Evolutionary conservation across 768 basidiomycete genomes (phyloP), one percentile per base, ranked within the genome.

Genomic region (Royoungia palumana): DNA sequence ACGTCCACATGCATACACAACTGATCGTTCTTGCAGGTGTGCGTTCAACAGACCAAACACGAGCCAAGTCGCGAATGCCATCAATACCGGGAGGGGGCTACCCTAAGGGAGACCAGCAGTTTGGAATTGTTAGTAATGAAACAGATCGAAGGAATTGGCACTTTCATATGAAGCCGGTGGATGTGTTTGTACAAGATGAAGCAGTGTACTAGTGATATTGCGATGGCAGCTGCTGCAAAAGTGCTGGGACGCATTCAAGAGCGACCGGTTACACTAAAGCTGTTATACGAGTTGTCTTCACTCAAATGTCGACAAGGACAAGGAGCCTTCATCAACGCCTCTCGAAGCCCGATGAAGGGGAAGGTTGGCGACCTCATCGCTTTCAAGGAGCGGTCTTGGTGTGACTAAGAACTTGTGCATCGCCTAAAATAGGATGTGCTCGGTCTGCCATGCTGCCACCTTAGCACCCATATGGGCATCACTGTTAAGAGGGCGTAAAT

Each of bases 331-430:
- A n/a, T 74, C 63, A 97, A 63, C 94, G 96, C 55, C 94, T 71
- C 70, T 98, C 94, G 60, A 98, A 99, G 0, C 89, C 53, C 87
- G 85, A 67, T 96, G 98, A 45, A 99, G 72, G 2, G 93, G 93
- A 36, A 98, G 69, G 65, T 81, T 87, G 10, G 96, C 94, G n/a
- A 95, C 81, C 68, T 94, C 82, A 59, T 91, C 89, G 22, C 64
- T 63, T 55, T 85, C 87, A 42, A 86, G 73, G 49, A 86, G 71
- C 3, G 77, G 78, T 63, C 78, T 85, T 7, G 76, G 92, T 38
- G 83, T 80, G 6, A 71, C 65, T 12, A 95, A 70, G 66, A 95
- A 88, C 45, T 81, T 79, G 49, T 89, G 79, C 73, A 93, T 80
- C 0, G 86, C 81, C 6, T 94, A 94, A 64, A 96, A 96, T 25